phyloP scores from a whole-genome alignment of 2,329 filamentous ascomycete genomes.

The Aulographum hederae region DNA sequence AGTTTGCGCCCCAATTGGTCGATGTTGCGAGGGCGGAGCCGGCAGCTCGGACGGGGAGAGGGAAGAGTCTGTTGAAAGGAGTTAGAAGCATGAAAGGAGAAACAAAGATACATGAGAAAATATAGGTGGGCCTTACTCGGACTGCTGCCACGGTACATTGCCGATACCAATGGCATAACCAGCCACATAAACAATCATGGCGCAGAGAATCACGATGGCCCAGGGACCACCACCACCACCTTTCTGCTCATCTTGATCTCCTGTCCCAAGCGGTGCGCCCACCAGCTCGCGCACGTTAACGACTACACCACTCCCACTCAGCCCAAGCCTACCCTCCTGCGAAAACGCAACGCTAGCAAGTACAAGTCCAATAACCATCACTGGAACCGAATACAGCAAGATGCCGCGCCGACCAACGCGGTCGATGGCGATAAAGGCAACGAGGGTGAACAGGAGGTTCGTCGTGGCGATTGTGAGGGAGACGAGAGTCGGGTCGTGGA shows the following conservation, averaged over 20 bases:
- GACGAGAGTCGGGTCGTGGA: slow-evolving; percentile 24
- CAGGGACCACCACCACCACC: slow-evolving; percentile 8
- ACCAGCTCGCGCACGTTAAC: neutral
- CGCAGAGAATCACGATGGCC: slow-evolving; percentile 43
- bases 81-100: neutral
- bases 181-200: slow-evolving; percentile 70
- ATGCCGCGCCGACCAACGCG: slow-evolving; percentile 33
- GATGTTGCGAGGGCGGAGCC: slow-evolving; percentile 59
- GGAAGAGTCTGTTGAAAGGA: slow-evolving; percentile 39
- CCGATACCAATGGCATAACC: slow-evolving; percentile 76
- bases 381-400: slow-evolving; percentile 63
- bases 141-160: slow-evolving; percentile 92
- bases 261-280: neutral
- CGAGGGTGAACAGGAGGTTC: slow-evolving; percentile 27
- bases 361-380: slow-evolving; percentile 61
- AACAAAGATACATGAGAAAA: neutral
- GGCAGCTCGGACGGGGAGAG: slow-evolving; percentile 52
- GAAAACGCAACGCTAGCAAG: slow-evolving; percentile 55
- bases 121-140: slow-evolving; percentile 34
- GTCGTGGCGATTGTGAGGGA: slow-evolving; percentile 25
- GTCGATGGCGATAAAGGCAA: slow-evolving; percentile 26
- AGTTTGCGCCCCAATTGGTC: slow-evolving; percentile 80
- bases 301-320: too few relatives aligned
- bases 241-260: too few relatives aligned
- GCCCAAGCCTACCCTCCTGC: neutral